Percentiles rank a stretch among this genome's conserved stretches.
Evolutionary conservation across 768 basidiomycete species (phyloP).

Genomic region (Candolleomyces aberdarensis): DNA sequence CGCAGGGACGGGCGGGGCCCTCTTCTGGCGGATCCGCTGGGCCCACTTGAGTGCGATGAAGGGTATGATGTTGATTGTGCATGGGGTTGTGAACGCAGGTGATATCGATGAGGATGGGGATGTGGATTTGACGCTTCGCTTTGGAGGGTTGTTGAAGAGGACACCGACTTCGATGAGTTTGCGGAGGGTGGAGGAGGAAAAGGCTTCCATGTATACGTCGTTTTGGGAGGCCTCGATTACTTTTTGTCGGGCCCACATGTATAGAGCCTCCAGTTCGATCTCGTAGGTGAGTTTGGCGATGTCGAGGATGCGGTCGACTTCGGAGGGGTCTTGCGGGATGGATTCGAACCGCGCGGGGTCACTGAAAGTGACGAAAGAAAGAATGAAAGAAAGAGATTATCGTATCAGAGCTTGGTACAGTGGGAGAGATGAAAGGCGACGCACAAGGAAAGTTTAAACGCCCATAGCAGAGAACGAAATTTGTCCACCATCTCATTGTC

Average conservation of each 20-base stretch:
- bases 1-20: constrained; percentile 34
- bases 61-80: constrained; percentile 14
- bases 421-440: background rate
- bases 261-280: constrained; percentile 44
- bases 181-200: constrained; percentile 32
- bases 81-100: too few species aligned
- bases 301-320: constrained; percentile 37
- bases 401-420: background rate
- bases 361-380: background rate
- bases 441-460: background rate
- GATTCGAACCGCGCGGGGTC: background rate
- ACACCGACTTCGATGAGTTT: constrained; percentile 26
- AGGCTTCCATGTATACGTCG: constrained; percentile 27
- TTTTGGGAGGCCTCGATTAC: constrained; percentile 25
- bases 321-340: constrained; percentile 32
- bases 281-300: constrained; percentile 48
- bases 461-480: background rate
- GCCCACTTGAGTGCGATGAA: constrained; percentile 27
- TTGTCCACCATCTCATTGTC: background rate
- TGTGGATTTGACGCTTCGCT: background rate
- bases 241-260: constrained; percentile 41
- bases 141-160: constrained; percentile 13
- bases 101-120: too few species aligned
- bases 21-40: constrained; percentile 24
- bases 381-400: background rate